A percentile compares a stretch with the other conserved stretches of the same genome.
Evolutionary conservation across 2,329 filamentous ascomycete genomes (phyloP).

Genomic region (Lecanoromycetidae sp.): DNA sequence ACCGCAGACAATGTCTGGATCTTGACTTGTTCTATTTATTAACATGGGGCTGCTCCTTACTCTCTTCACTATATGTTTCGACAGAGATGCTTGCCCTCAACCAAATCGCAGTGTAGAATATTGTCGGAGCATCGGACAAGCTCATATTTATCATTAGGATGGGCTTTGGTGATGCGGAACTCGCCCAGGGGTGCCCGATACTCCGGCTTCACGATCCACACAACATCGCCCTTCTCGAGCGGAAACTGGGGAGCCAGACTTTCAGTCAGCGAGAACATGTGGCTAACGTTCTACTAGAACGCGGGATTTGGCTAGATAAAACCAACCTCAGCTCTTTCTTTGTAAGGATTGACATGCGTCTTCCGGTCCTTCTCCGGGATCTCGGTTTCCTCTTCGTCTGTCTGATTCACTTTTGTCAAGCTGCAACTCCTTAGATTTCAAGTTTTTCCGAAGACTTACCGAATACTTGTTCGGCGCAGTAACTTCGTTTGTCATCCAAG

Average conservation of each 20-base stretch:
- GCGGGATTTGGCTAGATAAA: neutral
- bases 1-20: no score
- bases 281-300: neutral
- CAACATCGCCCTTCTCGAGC: neutral
- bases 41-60: neutral
- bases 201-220: constrained; percentile 3
- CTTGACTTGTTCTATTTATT: neutral
- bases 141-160: constrained; percentile 5
- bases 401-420: neutral
- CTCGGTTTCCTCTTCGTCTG: constrained; percentile 2
- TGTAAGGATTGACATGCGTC: neutral
- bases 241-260: constrained; percentile 3
- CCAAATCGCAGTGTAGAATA: neutral
- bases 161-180: neutral
- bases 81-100: constrained; percentile 2
- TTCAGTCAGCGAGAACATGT: neutral
- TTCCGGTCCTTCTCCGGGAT: constrained; percentile 7
- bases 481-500: neutral
- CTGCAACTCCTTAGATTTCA: neutral
- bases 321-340: constrained; percentile 1
- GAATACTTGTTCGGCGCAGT: constrained; percentile 2
- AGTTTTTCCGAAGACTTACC: constrained; percentile 1
- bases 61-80: neutral
- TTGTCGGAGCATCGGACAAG: neutral
- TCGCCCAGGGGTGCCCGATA: constrained; percentile 5